Percentiles rank a stretch among this genome's conserved stretches.
phyloP scores from a whole-genome alignment of 345 rosid species.

The Bruguiera parviflora region DNA sequence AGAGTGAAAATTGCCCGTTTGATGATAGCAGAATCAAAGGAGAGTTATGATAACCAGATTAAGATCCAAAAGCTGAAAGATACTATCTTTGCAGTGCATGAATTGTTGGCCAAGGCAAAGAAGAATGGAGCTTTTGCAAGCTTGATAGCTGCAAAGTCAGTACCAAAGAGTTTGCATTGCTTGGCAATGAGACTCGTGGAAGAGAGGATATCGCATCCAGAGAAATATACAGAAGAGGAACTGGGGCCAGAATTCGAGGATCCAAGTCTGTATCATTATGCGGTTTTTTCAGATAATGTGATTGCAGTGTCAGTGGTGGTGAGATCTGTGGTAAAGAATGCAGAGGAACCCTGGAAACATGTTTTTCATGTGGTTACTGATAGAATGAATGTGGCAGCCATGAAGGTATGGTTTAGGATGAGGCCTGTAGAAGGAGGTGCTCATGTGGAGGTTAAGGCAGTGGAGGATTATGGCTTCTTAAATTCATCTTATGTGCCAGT shows the following conservation, averaged over 20 bases:
- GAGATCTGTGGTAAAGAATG: conserved; percentile 74
- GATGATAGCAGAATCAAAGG: conserved; percentile 75
- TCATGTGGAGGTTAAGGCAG: conserved; percentile 66
- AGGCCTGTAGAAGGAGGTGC: conserved; percentile 74
- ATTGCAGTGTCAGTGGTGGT: conserved; percentile 92
- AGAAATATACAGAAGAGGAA: conserved; percentile 60
- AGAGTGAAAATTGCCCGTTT: conserved; percentile 62
- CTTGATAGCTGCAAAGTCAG: conserved; percentile 69
- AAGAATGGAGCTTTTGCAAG: conserved; percentile 82
- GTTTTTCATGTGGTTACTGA: conserved; percentile 87
- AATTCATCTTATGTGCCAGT: conserved; percentile 70
- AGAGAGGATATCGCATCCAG: conserved; percentile 74
- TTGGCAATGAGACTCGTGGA: conserved; percentile 91
- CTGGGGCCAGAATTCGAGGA: conserved; percentile 61
- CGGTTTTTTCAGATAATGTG: conserved; percentile 79
- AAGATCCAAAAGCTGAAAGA: conserved; percentile 92
- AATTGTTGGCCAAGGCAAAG: conserved; percentile 71
- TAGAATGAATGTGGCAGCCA: conserved; percentile 78
- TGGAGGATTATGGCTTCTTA: conserved; percentile 66
- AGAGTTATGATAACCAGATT: conserved; percentile 83
- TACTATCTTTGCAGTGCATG: conserved; percentile 81
- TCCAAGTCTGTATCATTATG: conserved; percentile 71
- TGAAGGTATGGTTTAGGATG: conserved; percentile 98
- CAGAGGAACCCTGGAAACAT: conserved; percentile 72
- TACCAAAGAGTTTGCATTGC: conserved; percentile 91